These are phyloP conservation scores for Psilocybe sp. DNA, from an alignment of 768 basidiomycete species.

Conservation along the genomic window DNA sequence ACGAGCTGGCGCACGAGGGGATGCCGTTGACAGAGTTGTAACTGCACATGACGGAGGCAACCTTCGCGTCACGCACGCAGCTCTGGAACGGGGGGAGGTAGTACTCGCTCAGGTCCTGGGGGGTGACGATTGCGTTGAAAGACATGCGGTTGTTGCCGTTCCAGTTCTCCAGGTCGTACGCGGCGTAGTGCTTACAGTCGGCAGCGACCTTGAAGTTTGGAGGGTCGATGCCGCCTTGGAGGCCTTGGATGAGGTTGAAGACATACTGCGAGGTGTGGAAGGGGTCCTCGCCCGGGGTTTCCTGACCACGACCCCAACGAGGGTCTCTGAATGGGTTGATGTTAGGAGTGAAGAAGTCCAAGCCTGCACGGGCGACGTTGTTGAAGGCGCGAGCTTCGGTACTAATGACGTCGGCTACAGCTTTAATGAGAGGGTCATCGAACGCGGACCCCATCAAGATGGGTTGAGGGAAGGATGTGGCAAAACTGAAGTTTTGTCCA, in stretches of 20 bases:
- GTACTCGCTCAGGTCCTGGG: constrained; percentile 55
- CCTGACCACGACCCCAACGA: constrained; percentile 61
- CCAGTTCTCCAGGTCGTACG: constrained; percentile 59
- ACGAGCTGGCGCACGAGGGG: constrained; percentile 52
- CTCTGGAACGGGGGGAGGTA: constrained; percentile 55
- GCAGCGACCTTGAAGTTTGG: constrained; percentile 50
- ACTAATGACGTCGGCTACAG: constrained; percentile 47
- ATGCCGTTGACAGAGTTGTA: constrained; percentile 63
- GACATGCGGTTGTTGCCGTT: constrained; percentile 43
- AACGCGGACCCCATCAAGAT: constrained; percentile 55
- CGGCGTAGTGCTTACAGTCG: constrained; percentile 61
- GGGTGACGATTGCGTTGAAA: constrained; percentile 52
- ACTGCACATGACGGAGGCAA: constrained; percentile 60
- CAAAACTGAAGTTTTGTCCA: constrained; percentile 49
- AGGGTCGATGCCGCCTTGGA: constrained; percentile 58
- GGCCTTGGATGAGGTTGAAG: constrained; percentile 48
- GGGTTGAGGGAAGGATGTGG: constrained; percentile 58
- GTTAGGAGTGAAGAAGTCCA: constrained; percentile 59
- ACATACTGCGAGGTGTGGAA: constrained; percentile 53
- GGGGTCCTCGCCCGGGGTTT: constrained; percentile 62
- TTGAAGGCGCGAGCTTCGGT: constrained; percentile 60
- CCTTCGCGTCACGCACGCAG: constrained; percentile 61
- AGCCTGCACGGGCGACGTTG: constrained; percentile 48
- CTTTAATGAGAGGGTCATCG: constrained; percentile 49
- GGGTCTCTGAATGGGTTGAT: constrained; percentile 60